Base-by-base conservation (phyloP, 495 filamentous ascomycete genomes). In the Hamigera avellanea region DNA sequence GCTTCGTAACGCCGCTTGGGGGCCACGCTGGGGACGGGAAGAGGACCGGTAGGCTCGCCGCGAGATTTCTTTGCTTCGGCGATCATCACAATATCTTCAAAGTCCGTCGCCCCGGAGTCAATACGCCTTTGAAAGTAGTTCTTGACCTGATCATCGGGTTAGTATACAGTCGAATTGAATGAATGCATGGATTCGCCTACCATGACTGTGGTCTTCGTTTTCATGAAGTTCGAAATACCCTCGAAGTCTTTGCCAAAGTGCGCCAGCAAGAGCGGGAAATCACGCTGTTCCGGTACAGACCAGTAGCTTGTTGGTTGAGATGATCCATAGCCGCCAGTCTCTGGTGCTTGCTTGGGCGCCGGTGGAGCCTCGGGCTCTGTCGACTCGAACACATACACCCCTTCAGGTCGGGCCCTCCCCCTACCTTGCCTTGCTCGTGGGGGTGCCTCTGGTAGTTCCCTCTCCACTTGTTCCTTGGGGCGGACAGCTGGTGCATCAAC, bases 141-240 rank as follows among this genome's bases (percentile, higher is more conserved):
- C 57, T 91, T 93, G 28, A 96, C 84, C 86, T 95, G 46, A 40
- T 2, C 7, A 37, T 41, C 26, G 46, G 43, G 39, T 69, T 62
- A 68, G 57, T 28, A n/a, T 16, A 19, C 21, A 23, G 9, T 9
- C 21, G 26, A 7, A 35, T 33, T 3, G 21, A 12, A 21, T 14
- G 16, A 10, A 23, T 25, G 21, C 15, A 16, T n/a, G 32, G 25
- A 33, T 25, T 33, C 19, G 47, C 71, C 50, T 72, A 93, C 93
- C 91, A 96, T 98, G 10, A 85, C 82, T 8, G 80, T 76, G 5
- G 91, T 95, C 59, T 96, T 96, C 0, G 88, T 82, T 41, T 80
- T 81, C 83, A 96, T 91, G 29, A 81, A 75, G 26, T 69, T 66
- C 10, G 91, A 86, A 53, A 98, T 95, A 6, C 74, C 72, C 37